Evolutionary conservation across 208 protist species (phyloP), one percentile per base, ranked within the genome.

Genomic region (Wallacemonas sp.): DNA sequence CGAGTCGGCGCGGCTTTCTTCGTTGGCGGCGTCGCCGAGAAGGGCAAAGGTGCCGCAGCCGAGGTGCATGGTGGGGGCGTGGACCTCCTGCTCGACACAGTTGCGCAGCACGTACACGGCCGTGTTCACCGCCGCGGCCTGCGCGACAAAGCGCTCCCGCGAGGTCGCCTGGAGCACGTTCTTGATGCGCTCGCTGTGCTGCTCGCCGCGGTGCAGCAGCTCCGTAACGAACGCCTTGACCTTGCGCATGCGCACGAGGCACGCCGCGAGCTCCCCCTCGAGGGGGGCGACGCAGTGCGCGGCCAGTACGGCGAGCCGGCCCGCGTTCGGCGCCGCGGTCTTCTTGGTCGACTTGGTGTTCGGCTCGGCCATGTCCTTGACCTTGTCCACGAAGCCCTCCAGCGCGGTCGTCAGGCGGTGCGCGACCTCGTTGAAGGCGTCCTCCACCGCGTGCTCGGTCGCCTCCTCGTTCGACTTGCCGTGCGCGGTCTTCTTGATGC

Each of bases 21-120:
- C 61, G 28, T 12, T 39, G 28, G 31, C 22, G 38, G 31, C 45
- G 22, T 42, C 32, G 44, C 41, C 44, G 1, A 67, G 59, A 8
- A 86, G 46, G n/a, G 82, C 63, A 48, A 96, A 96, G 8, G 91
- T 96, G 22, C 79, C 86, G 33, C 83, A 88, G 29, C 91, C 91
- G 44, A 96, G 78, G 74, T 96, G 88, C 82, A 94, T 91, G 7
- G 44, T 1, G 1, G 84, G 71, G 2, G 76, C 63, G 38, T 63
- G 48, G 20, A 54, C 48, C 63, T 96, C 91, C 61, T 77, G 61
- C 78, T 96, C 91, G 50, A 96, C 87, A 52, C 77, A 75, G 61
- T 75, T 80, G 42, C 87, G 87, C 49, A 96, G 57, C 18, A 79
- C 39, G 71, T 89, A 92, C n/a, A 96, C 67, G 29, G 86, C 91